Percentiles rank a stretch among this genome's conserved stretches.
Evolutionary conservation across 805 yeast genomes (phyloP).

Genomic region (Suhomyces kilbournensis): DNA sequence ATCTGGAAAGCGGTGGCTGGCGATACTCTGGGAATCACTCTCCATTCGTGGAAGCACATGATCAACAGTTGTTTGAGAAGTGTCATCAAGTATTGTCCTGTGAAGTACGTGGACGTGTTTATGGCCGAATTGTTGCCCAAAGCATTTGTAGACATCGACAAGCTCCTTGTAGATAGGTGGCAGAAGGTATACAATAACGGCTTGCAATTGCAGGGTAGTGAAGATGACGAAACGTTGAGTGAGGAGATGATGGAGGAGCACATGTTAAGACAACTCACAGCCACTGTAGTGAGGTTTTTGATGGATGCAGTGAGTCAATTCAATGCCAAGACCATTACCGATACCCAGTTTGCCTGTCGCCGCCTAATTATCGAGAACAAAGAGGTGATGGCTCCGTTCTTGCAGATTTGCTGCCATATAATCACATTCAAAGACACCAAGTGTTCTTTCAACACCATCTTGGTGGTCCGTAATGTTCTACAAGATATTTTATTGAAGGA

Average conservation of each 20-base stretch:
- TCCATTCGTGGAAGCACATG: conserved; percentile 97
- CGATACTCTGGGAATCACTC: conserved; percentile 78
- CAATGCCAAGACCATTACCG: conserved; percentile 49
- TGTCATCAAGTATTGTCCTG: conserved; percentile 86
- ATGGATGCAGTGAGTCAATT: conserved; percentile 87
- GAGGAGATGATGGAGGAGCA: conserved; percentile 99
- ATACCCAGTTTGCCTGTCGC: conserved; percentile 65
- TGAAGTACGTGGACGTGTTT: conserved; percentile 59
- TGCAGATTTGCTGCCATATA: conserved; percentile 71
- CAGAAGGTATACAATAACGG: conserved; percentile 58
- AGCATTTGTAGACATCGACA: conserved; percentile 69
- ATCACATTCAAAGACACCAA: conserved; percentile 84
- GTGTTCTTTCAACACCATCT: conserved; percentile 86
- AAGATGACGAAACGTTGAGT: conserved; percentile 79
- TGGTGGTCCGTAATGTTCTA: conserved; percentile 72
- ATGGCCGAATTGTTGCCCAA: conserved; percentile 77
- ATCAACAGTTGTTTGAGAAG: conserved; percentile 84
- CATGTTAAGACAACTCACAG: conserved; percentile 86
- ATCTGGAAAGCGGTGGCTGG: conserved; percentile 88
- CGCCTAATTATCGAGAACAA: conserved; percentile 62
- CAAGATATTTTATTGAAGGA: conserved; percentile 66
- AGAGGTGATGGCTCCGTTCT: conserved; percentile 70
- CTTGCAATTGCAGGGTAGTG: conserved; percentile 53
- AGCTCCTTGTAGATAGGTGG: conserved; percentile 77
- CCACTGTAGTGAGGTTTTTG: conserved; percentile 80